A percentile compares a stretch with the other conserved stretches of the same genome.
Evolutionary conservation across 805 yeast species (phyloP).

Genomic region (Candida succiphila): DNA sequence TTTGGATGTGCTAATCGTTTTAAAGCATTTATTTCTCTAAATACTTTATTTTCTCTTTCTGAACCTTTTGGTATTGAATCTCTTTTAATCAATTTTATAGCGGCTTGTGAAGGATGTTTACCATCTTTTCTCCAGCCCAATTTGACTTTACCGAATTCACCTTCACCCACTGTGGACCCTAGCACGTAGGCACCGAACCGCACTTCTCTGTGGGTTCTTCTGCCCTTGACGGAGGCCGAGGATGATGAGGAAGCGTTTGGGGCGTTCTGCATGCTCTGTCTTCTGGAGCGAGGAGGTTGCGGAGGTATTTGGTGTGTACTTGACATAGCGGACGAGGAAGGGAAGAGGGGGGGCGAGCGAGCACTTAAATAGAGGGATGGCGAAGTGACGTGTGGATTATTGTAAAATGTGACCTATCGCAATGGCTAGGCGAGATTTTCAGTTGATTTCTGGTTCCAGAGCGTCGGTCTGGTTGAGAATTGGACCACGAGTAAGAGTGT

Average conservation of each 20-base stretch:
- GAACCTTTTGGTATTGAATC: slow-evolving; percentile 82
- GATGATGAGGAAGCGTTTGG: slow-evolving; percentile 14
- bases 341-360: too few relatives aligned
- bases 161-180: slow-evolving; percentile 94
- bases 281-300: slow-evolving; percentile 7
- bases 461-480: too few relatives aligned
- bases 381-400: too few relatives aligned
- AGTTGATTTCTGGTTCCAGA: too few relatives aligned
- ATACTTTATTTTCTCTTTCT: slow-evolving; percentile 80
- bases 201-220: slow-evolving; percentile 47
- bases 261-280: slow-evolving; percentile 9
- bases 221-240: slow-evolving; percentile 11
- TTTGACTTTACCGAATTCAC: slow-evolving; percentile 97
- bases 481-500: too few relatives aligned
- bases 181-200: slow-evolving; percentile 85
- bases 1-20: slow-evolving; percentile 86
- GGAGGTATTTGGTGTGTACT: slow-evolving; percentile 2
- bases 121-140: slow-evolving; percentile 92
- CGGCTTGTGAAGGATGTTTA: slow-evolving; percentile 72
- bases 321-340: slow-evolving; percentile 1
- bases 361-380: too few relatives aligned
- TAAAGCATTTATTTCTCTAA: slow-evolving; percentile 86
- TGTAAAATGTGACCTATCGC: too few relatives aligned
- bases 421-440: too few relatives aligned
- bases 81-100: slow-evolving; percentile 83